phyloP scores from a whole-genome alignment of 352 stramenopile species.

The Phytophthora sojae region DNA sequence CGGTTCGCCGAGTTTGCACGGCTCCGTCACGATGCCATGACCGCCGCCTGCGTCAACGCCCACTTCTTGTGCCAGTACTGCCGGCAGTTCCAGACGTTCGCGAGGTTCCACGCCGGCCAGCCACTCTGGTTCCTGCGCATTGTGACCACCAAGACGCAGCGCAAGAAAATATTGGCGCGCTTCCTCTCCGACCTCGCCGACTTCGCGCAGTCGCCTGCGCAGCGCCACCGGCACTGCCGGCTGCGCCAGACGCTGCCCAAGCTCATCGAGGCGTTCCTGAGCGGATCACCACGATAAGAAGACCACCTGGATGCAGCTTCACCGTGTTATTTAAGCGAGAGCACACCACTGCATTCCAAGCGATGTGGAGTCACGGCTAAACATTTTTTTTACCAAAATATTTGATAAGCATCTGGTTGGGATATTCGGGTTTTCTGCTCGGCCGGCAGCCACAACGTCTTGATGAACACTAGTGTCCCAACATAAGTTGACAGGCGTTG shows the following conservation, averaged over 20 bases:
- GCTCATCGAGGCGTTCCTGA: slow-evolving; percentile 48
- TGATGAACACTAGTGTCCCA: not conserved
- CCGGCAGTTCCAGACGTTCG: slow-evolving; percentile 49
- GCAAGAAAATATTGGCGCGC: slow-evolving; percentile 51
- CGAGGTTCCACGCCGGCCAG: slow-evolving; percentile 50
- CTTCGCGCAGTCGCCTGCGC: slow-evolving; percentile 38
- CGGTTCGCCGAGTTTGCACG: slow-evolving; percentile 40
- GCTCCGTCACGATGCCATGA: slow-evolving; percentile 37
- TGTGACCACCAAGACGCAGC: slow-evolving; percentile 35
- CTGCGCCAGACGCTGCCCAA: slow-evolving; percentile 37
- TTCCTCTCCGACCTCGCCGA: slow-evolving; percentile 52
- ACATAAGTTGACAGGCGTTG: not conserved
- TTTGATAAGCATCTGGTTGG: not conserved
- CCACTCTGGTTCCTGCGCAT: slow-evolving; percentile 48
- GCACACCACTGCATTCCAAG: not conserved
- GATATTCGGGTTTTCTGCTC: not conserved
- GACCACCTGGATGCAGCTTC: not conserved
- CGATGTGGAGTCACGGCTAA: not conserved
- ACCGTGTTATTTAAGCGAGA: not conserved
- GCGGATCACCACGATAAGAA: slow-evolving; percentile 1
- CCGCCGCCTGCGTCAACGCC: slow-evolving; percentile 43
- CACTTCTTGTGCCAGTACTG: slow-evolving; percentile 63
- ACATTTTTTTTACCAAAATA: not conserved
- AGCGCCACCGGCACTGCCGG: slow-evolving; percentile 35
- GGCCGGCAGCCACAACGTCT: not conserved